Percentiles rank a stretch among this genome's conserved stretches.
Conservation (phyloP, 305 asterid species). For the Fraxinus greggii region DNA sequence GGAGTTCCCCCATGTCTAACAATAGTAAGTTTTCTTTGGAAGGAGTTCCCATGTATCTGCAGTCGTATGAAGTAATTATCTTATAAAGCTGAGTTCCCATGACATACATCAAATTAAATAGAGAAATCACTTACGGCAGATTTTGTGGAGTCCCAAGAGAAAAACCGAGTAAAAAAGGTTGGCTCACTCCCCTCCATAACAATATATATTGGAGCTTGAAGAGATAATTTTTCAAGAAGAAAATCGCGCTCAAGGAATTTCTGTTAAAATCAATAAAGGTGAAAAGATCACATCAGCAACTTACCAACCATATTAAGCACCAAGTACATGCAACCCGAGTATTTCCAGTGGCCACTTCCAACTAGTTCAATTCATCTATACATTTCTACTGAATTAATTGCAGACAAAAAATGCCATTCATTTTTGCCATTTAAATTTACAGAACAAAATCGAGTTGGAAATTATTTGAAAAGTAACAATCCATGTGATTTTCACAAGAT, state of each 20-base stretch:
- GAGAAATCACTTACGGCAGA: slow-evolving; percentile 50
- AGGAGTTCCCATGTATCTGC: slow-evolving; percentile 86
- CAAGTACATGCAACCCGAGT: neutral
- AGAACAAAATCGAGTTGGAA: neutral
- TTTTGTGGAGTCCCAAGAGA: slow-evolving; percentile 78
- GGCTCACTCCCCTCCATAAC: slow-evolving; percentile 88
- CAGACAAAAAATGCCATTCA: slow-evolving; percentile 1
- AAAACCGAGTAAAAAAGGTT: slow-evolving; percentile 69
- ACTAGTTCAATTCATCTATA: neutral
- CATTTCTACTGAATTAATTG: neutral
- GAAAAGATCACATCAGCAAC: slow-evolving; percentile 6
- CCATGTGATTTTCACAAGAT: neutral
- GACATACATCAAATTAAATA: slow-evolving; percentile 11
- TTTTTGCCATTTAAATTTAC: neutral
- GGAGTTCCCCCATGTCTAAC: slow-evolving; percentile 56
- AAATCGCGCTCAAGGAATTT: slow-evolving; percentile 61
- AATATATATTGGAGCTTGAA: slow-evolving; percentile 60
- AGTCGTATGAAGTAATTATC: slow-evolving; percentile 18
- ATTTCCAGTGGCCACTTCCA: neutral
- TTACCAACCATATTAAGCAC: slow-evolving; percentile 7
- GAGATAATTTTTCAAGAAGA: slow-evolving; percentile 50
- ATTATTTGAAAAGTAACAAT: neutral
- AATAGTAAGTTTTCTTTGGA: slow-evolving; percentile 71
- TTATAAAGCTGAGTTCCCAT: neutral
- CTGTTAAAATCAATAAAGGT: slow-evolving; percentile 36